These are phyloP conservation scores for Tricladium varicosporioides DNA, from an alignment of 2,329 filamentous ascomycete species.

Conservation along the genomic window DNA sequence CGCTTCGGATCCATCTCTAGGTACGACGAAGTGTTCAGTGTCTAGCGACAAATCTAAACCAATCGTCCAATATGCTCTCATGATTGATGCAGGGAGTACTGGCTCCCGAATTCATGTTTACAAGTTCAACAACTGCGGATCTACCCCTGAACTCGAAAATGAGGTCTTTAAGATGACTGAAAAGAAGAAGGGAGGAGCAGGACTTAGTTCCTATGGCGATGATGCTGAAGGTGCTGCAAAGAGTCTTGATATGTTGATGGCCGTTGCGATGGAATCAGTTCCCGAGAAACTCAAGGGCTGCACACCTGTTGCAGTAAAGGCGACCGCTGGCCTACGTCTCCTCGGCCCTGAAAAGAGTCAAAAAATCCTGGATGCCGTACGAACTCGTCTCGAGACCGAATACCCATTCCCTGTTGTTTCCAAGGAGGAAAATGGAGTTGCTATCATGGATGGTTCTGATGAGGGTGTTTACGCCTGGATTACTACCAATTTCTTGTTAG, in stretches of 20 bases:
- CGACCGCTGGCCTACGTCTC: constrained; percentile 88
- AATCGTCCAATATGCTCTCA: constrained; percentile 93
- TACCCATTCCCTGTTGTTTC: constrained; percentile 96
- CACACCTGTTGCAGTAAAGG: constrained; percentile 95
- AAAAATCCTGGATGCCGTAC: constrained; percentile 82
- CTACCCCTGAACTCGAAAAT: constrained; percentile 89
- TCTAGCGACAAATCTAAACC: constrained; percentile 87
- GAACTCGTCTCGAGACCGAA: constrained; percentile 76
- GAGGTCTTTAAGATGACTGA: constrained; percentile 94
- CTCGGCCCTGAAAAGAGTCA: constrained; percentile 78
- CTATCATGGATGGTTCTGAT: constrained; percentile 96
- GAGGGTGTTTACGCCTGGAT: constrained; percentile 99
- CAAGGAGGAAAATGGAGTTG: constrained; percentile 78
- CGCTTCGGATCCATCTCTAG: constrained; percentile 59
- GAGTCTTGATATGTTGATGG: constrained; percentile 84
- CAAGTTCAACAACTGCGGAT: constrained; percentile 97
- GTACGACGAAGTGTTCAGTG: constrained; percentile 74
- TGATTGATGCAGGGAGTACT: constrained; percentile 98
- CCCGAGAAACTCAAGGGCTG: constrained; percentile 89
- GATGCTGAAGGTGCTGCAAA: constrained; percentile 86
- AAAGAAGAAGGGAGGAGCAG: constrained; percentile 70
- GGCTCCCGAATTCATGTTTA: constrained; percentile 98
- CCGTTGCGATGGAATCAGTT: constrained; percentile 79
- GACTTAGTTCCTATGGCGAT: constrained; percentile 80
- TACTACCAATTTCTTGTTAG: constrained; percentile 96